These are phyloP conservation scores for Trametes gibbosa DNA, from an alignment of 768 basidiomycete species.

Conservation along the genomic window DNA sequence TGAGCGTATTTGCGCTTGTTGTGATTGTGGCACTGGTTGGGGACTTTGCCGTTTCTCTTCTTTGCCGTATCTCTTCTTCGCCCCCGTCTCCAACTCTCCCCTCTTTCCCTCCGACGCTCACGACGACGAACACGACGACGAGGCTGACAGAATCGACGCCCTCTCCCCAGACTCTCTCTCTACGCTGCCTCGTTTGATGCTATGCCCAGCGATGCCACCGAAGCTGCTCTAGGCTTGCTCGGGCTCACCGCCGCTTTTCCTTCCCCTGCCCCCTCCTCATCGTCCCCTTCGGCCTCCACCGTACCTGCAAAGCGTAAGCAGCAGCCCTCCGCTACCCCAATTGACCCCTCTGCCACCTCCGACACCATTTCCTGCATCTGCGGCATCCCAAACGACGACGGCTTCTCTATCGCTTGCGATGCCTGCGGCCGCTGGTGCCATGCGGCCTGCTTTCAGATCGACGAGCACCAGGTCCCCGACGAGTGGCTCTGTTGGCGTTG, in stretches of 20 bases:
- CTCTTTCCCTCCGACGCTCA: too few relatives aligned
- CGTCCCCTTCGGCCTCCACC: constrained; percentile 29
- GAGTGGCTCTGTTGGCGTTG: constrained; percentile 78
- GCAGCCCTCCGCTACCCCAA: constrained; percentile 5
- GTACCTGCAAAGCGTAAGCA: constrained; percentile 42
- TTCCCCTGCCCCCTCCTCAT: constrained; percentile 29
- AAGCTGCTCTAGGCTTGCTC: constrained; percentile 57
- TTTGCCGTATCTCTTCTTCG: too few relatives aligned
- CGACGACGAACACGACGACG: too few relatives aligned
- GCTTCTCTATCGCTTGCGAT: constrained; percentile 85
- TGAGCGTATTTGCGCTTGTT: too few relatives aligned
- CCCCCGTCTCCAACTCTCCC: too few relatives aligned
- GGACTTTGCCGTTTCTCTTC: too few relatives aligned
- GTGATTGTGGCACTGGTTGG: too few relatives aligned
- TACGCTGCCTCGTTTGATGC: too few relatives aligned
- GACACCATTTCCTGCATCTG: constrained; percentile 74
- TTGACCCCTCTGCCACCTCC: constrained; percentile 28
- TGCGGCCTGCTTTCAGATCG: constrained; percentile 71
- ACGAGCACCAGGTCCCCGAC: constrained; percentile 60
- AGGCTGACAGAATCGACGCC: too few relatives aligned
- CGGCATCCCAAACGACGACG: constrained; percentile 71
- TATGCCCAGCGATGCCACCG: constrained; percentile 57
- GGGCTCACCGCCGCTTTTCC: constrained; percentile 41
- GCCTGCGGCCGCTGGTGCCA: constrained; percentile 82
- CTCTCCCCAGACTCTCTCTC: too few relatives aligned